phyloP scores from a whole-genome alignment of 2,329 filamentous ascomycete genomes.

The Cadophora sp. region DNA sequence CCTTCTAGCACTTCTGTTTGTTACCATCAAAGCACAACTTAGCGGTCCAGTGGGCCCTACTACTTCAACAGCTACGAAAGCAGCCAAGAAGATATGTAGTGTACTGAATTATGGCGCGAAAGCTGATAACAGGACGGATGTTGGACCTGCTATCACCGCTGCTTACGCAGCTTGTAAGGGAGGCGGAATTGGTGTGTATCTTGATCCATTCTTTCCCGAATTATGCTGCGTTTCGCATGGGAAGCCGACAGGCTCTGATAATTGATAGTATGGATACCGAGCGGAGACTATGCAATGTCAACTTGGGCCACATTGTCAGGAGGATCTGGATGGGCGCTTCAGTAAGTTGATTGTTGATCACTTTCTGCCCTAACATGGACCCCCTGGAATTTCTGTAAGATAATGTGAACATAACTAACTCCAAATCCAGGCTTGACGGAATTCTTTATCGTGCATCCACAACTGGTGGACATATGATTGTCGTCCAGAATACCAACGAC shows the following conservation, averaged over 20 bases:
- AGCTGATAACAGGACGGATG: background rate
- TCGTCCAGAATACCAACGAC: background rate
- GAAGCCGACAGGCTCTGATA: background rate
- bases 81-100: background rate
- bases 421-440: background rate
- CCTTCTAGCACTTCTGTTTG: background rate
- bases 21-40: background rate
- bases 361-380: too few relatives aligned
- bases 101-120: background rate
- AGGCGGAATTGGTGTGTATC: background rate
- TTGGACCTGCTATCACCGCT: background rate
- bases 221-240: background rate
- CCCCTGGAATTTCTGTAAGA: background rate
- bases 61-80: background rate
- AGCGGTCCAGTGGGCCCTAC: background rate
- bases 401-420: background rate
- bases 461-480: background rate
- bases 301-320: background rate
- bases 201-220: background rate
- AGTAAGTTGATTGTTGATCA: background rate
- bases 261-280: background rate
- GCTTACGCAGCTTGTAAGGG: background rate
- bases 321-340: background rate
- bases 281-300: background rate
- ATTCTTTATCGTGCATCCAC: background rate